Percentiles rank a stretch among this genome's conserved stretches.
Evolutionary conservation across 1,284 basidiomycete species (phyloP).

Genomic region (Laetiporus sulphureus): DNA sequence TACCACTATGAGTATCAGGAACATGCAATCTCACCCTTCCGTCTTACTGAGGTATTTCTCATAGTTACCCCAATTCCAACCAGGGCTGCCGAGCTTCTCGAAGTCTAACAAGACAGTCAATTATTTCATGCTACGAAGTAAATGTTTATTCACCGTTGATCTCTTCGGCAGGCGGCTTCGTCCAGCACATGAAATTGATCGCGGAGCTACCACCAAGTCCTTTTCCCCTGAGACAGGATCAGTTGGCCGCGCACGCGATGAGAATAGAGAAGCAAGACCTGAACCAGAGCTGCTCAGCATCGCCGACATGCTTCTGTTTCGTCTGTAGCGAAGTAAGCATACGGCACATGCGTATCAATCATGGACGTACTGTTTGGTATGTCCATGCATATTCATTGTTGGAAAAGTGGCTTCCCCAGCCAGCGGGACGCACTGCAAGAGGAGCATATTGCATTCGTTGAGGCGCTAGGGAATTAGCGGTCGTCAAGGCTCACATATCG

Average conservation of each 20-base stretch:
- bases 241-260: too few species aligned
- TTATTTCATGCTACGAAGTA: not conserved
- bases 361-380: conserved; percentile 22
- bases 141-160: conserved; percentile 16
- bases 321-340: conserved; percentile 2
- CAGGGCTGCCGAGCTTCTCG: conserved; percentile 20
- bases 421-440: conserved; percentile 21
- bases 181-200: conserved; percentile 20
- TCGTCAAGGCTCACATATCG: conserved; percentile 17
- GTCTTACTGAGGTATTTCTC: conserved; percentile 13
- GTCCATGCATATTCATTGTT: conserved; percentile 22
- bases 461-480: too few species aligned
- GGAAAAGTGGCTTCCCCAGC: conserved; percentile 22
- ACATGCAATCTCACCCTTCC: conserved; percentile 11
- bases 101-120: conserved; percentile 10
- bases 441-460: too few species aligned
- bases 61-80: conserved; percentile 21
- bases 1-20: not conserved
- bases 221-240: conserved; percentile 12
- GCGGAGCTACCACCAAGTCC: conserved; percentile 19
- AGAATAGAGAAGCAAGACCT: conserved; percentile 11
- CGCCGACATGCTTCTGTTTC: conserved; percentile 13
- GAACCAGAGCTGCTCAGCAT: conserved; percentile 11
- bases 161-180: conserved; percentile 15
- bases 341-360: too few species aligned